A percentile compares a stretch with the other conserved stretches of the same genome.
These are phyloP conservation scores for Pulveroboletus sp. DNA, from an alignment of 768 basidiomycete genomes.

Conservation along the genomic window DNA sequence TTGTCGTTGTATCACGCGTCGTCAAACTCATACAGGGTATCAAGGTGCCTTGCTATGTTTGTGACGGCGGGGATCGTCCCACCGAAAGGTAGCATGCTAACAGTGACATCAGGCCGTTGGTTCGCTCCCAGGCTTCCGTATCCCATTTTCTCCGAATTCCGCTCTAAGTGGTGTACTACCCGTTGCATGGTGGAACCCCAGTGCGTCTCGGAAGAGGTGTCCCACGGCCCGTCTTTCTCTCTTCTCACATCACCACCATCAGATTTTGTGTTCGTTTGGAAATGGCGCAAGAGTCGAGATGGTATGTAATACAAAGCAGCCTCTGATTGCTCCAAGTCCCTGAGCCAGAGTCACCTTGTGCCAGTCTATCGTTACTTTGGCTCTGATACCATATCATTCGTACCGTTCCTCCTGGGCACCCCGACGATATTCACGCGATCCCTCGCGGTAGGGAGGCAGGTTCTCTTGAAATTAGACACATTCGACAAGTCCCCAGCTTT, in stretches of 20 bases:
- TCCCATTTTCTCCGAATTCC: constrained; percentile 12
- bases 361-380: constrained; percentile 11
- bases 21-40: constrained; percentile 14
- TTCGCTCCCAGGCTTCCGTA: constrained; percentile 14
- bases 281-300: constrained; percentile 15
- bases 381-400: constrained; percentile 15
- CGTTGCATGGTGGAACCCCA: constrained; percentile 15
- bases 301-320: not conserved
- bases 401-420: constrained; percentile 11
- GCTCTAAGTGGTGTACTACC: constrained; percentile 1
- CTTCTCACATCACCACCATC: not conserved
- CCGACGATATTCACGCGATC: constrained; percentile 18
- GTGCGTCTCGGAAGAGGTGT: not conserved
- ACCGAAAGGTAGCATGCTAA: not conserved
- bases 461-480: not conserved
- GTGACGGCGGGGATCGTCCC: not conserved
- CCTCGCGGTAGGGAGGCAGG: constrained; percentile 11
- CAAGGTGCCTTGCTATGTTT: constrained; percentile 2
- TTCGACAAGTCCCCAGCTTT: constrained; percentile 4
- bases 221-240: not conserved
- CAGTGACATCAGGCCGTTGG: not conserved
- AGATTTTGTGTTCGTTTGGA: constrained; percentile 17
- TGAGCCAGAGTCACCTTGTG: not conserved
- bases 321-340: not conserved
- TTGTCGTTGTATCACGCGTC: constrained; percentile 10